phyloP scores from a whole-genome alignment of 129 eudicot species.

The Escallonia rubra region DNA sequence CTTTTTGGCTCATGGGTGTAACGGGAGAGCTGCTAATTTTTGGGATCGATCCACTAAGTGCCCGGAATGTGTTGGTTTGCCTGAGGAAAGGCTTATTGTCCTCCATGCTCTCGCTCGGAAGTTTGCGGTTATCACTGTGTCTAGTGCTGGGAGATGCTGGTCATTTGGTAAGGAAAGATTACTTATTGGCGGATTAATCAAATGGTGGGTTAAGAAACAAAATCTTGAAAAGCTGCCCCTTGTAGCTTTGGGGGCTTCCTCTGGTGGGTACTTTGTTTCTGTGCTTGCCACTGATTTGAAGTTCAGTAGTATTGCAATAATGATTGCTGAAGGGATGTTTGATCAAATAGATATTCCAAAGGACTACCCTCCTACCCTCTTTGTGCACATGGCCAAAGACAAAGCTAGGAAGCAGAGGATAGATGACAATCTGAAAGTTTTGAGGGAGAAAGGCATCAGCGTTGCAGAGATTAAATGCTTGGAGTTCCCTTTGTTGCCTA shows the following conservation, averaged over 20 bases:
- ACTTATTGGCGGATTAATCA: conserved; percentile 34
- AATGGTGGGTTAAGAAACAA: conserved; percentile 52
- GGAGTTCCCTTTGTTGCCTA: conserved; percentile 61
- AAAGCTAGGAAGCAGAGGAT: conserved; percentile 40
- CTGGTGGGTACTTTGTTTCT: conserved; percentile 96
- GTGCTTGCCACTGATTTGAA: conserved; percentile 52
- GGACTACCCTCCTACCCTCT: conserved; percentile 78
- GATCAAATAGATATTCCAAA: conserved; percentile 38
- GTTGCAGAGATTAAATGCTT: conserved; percentile 62
- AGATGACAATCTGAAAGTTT: conserved; percentile 34
- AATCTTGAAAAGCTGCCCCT: conserved; percentile 54
- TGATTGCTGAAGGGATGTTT: conserved; percentile 85
- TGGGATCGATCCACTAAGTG: conserved; percentile 71
- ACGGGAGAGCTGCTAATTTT: conserved; percentile 66
- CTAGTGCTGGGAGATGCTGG: conserved; percentile 80
- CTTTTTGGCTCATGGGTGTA: conserved; percentile 90
- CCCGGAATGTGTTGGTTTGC: conserved; percentile 77
- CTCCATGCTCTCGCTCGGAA: conserved; percentile 64
- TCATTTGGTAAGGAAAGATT: conserved; percentile 51
- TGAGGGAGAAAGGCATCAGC: conserved; percentile 58
- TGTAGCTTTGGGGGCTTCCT: conserved; percentile 89
- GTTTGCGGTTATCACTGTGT: conserved; percentile 64
- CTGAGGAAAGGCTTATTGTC: conserved; percentile 77
- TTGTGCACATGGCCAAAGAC: conserved; percentile 97
- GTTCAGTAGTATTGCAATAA: conserved; percentile 56